Base-by-base conservation (phyloP, 345 rosid genomes). In the Melaleuca quinquenervia region DNA sequence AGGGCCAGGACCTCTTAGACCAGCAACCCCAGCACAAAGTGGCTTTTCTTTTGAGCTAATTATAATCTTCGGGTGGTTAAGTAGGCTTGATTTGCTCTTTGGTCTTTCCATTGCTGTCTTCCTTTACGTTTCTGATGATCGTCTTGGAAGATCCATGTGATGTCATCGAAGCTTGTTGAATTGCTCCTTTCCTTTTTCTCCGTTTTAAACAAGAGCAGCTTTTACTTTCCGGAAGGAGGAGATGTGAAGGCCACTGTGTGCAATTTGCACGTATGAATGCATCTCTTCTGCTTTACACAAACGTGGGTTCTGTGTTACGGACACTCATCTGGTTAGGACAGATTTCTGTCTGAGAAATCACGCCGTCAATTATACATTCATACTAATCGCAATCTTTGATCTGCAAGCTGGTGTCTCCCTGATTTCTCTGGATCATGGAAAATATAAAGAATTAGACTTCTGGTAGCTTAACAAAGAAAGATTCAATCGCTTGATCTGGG, bases 1-100 rank as follows among this genome's bases (percentile, higher is more conserved):
- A 90, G 93, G 93, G 44, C 91, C 92, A 56, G 50, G 22, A 15
- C 74, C 76, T 50, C 82, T 78, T 54, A 26, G 78, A 70, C 78
- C 78, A 70, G 48, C 78, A 32, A 70, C 36, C 78, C 48, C 78
- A 70, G 78, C 78, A 84, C 86, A 85, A 82, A 62, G 89, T 80
- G n/a, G 84, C 85, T 75, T 70, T 53, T 64, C 13, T 36, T 21
- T 41, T 50, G 52, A 58, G 48, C 51, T 51, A 70, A 22, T 70
- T 22, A 55, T 12, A 74, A 76, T 27, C 78, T 4, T 5, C n/a
- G 24, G 78, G 78, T 70, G 78, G 78, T 70, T 70, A 70, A 70
- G 45, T 70, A 9, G 36, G 45, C 78, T 70, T 70, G 48, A 70
- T 70, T 70, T 70, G 78, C 78, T 70, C 78, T 18, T 2, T 32